Evolutionary conservation across 2,329 filamentous ascomycete genomes (phyloP).

Genomic region (Diaporthe ampelina): DNA sequence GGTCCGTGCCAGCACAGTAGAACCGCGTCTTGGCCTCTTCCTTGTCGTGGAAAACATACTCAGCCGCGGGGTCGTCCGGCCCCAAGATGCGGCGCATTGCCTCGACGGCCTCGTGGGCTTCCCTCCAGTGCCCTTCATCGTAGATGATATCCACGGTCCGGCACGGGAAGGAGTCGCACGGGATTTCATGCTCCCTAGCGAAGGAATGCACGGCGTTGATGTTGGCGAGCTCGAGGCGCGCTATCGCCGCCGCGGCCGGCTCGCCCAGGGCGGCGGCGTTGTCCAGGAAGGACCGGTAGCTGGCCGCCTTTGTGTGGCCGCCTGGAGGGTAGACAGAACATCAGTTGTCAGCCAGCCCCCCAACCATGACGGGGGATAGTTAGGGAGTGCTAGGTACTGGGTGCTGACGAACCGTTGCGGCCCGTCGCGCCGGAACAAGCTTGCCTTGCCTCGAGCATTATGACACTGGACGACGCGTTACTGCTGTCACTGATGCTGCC

Average conservation of each 20-base stretch:
- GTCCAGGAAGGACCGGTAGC: constrained; percentile 63
- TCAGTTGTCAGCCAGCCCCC: not conserved
- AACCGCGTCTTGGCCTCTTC: constrained; percentile 35
- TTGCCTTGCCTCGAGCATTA: constrained; percentile 76
- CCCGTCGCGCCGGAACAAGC: constrained; percentile 77
- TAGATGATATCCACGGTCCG: constrained; percentile 72
- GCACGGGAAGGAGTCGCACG: constrained; percentile 64
- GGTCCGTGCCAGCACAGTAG: constrained; percentile 45
- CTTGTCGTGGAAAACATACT: constrained; percentile 56
- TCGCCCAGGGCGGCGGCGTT: constrained; percentile 61
- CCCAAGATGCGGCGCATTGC: constrained; percentile 62
- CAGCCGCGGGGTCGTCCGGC: constrained; percentile 53
- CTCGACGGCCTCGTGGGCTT: constrained; percentile 55
- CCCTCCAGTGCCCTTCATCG: constrained; percentile 58
- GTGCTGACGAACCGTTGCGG: constrained; percentile 62
- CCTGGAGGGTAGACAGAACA: constrained; percentile 45
- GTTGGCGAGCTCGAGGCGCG: constrained; percentile 64
- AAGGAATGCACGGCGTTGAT: constrained; percentile 70
- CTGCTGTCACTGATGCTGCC: not conserved
- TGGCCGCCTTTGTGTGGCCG: constrained; percentile 59
- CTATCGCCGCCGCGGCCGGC: constrained; percentile 64
- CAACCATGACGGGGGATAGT: not conserved
- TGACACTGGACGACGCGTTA: constrained; percentile 55
- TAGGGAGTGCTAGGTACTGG: not conserved
- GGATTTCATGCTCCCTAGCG: constrained; percentile 60